Percentiles rank a stretch among this genome's conserved stretches.
Conservation (phyloP, 2,329 filamentous ascomycete species). For the Trichoderma sp. region DNA sequence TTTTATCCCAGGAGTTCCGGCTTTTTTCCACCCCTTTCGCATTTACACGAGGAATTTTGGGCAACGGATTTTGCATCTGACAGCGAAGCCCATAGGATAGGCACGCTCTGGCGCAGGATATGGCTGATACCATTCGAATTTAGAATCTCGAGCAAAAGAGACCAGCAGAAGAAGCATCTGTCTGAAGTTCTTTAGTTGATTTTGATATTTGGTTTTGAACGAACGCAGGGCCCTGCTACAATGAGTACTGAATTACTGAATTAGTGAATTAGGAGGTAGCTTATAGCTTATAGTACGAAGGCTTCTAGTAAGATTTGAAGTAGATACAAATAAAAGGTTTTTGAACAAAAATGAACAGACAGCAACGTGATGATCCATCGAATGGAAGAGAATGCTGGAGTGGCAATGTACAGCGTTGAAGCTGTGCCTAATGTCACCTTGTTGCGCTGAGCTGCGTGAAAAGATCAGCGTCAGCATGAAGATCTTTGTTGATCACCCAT, state of each 20-base stretch:
- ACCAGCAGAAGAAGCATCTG: conserved; percentile 21
- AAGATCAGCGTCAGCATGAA: conserved; percentile 15
- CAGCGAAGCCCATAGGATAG: conserved; percentile 24
- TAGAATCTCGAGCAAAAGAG: conserved; percentile 25
- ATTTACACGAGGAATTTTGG: conserved; percentile 29
- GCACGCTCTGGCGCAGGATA: conserved; percentile 30
- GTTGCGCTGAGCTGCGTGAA: conserved; percentile 2
- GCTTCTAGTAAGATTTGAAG: neutral
- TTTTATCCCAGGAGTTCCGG: conserved; percentile 22
- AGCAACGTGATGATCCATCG: neutral
- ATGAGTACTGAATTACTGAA: conserved; percentile 10
- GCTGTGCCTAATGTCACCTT: conserved; percentile 4
- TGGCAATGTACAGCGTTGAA: neutral
- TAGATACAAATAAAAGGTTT: conserved; percentile 16
- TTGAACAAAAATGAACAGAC: neutral
- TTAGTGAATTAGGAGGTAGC: neutral
- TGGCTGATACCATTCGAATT: conserved; percentile 31
- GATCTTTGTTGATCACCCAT: conserved; percentile 22
- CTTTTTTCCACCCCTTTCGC: conserved; percentile 25
- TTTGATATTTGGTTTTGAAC: conserved; percentile 21
- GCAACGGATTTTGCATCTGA: conserved; percentile 30
- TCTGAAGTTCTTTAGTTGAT: conserved; percentile 21
- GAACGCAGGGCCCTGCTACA: conserved; percentile 3
- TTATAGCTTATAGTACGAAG: neutral
- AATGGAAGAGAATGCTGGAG: neutral